Percentiles rank a stretch among this genome's conserved stretches.
These are phyloP conservation scores for Lepiota venenata DNA, from an alignment of 768 basidiomycete genomes.

Conservation along the genomic window DNA sequence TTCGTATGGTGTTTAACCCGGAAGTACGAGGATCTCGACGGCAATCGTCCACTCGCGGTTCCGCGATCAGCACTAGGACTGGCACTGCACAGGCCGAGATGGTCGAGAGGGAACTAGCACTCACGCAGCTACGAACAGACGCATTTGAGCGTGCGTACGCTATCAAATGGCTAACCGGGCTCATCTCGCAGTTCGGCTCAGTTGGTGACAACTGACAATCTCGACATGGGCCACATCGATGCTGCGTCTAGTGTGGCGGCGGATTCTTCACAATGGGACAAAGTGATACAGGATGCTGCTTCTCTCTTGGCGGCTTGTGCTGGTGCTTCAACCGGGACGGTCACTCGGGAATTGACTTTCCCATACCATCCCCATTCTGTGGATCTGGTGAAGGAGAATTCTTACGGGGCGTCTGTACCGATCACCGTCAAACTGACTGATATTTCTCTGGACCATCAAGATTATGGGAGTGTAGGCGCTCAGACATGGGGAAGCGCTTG, in stretches of 20 bases:
- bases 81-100: not conserved
- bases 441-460: conserved; percentile 64
- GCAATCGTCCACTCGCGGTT: conserved; percentile 14
- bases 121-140: conserved; percentile 45
- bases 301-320: conserved; percentile 62
- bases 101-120: too few relatives aligned
- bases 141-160: conserved; percentile 67
- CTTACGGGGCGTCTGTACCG: conserved; percentile 1
- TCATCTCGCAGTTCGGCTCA: conserved; percentile 42
- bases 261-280: conserved; percentile 20
- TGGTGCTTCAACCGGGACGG: conserved; percentile 58
- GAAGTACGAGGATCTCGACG: conserved; percentile 58
- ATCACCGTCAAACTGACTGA: conserved; percentile 55
- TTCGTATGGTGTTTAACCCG: conserved; percentile 57
- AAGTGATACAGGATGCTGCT: conserved; percentile 50
- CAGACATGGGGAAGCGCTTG: conserved; percentile 91
- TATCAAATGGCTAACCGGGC: conserved; percentile 70
- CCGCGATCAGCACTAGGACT: not conserved
- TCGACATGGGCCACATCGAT: too few relatives aligned
- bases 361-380: conserved; percentile 3
- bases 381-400: too few relatives aligned
- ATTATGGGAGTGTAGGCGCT: conserved; percentile 71
- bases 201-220: conserved; percentile 12
- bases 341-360: conserved; percentile 54
- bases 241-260: too few relatives aligned